Evolutionary conservation across 805 yeast species (phyloP).

Genomic region (Lachancea sp.): DNA sequence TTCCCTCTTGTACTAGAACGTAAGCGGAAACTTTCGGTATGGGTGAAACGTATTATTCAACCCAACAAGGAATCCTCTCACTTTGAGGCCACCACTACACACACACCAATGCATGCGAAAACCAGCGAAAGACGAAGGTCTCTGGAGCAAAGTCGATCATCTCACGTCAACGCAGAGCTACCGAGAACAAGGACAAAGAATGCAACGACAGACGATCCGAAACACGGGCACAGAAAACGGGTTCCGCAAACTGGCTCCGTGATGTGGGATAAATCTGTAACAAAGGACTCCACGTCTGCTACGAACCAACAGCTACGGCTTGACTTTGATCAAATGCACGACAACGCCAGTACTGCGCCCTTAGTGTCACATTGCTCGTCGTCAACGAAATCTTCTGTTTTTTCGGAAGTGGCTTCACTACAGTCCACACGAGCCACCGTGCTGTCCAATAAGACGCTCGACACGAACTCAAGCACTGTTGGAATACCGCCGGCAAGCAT

Average conservation of each 20-base stretch:
- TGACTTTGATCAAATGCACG: slow-evolving; percentile 9
- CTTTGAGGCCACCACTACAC: background rate
- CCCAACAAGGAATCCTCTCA: slow-evolving; percentile 16
- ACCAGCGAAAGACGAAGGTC: background rate
- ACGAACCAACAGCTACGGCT: background rate
- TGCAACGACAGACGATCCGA: background rate
- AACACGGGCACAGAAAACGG: background rate
- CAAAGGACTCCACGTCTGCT: background rate
- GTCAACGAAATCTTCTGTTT: slow-evolving; percentile 30
- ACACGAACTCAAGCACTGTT: slow-evolving; percentile 56
- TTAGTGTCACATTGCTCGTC: slow-evolving; percentile 32
- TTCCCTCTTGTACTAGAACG: slow-evolving; percentile 10
- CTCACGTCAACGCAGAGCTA: background rate
- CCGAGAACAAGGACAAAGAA: background rate
- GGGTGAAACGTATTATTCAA: slow-evolving; percentile 31
- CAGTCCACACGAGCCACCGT: slow-evolving; percentile 35
- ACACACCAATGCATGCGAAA: background rate
- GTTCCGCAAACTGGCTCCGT: background rate
- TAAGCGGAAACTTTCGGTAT: slow-evolving; percentile 27
- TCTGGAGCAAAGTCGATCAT: background rate
- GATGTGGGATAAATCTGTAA: slow-evolving; percentile 2
- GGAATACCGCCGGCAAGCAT: slow-evolving; percentile 74
- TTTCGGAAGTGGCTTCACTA: slow-evolving; percentile 31
- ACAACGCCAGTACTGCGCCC: slow-evolving; percentile 31
- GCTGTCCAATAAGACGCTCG: slow-evolving; percentile 33